A percentile compares a stretch with the other conserved stretches of the same genome.
Conservation (phyloP, 1,284 basidiomycete species). For the Ceratobasidium sp. region DNA sequence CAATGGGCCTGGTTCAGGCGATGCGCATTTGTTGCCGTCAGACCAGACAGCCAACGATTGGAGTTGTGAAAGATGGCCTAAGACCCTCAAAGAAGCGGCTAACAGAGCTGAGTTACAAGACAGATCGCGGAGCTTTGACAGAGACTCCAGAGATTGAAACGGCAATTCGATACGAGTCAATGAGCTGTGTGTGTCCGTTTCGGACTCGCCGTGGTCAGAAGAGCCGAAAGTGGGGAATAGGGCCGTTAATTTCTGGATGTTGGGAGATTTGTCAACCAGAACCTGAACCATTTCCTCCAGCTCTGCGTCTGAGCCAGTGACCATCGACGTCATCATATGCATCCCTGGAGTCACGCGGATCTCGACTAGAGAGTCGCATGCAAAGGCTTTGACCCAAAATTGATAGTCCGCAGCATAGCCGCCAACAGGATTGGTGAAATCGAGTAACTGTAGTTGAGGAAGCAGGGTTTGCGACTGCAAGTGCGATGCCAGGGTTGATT, state of each 20-base stretch:
- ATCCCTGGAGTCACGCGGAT: neutral
- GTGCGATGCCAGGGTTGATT: neutral
- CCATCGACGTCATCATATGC: neutral
- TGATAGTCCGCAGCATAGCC: too few relatives aligned
- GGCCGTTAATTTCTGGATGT: neutral
- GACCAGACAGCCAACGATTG: neutral
- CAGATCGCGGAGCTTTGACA: neutral
- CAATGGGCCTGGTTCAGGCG: neutral
- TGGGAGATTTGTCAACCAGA: neutral
- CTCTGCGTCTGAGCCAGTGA: neutral
- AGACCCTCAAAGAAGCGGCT: neutral
- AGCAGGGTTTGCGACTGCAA: neutral
- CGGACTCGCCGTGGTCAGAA: neutral
- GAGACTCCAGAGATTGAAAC: neutral
- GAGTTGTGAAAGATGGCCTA: neutral
- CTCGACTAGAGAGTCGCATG: neutral
- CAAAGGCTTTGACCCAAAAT: constrained; percentile 2
- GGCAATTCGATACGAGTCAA: neutral
- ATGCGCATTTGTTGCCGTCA: neutral
- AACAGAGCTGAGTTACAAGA: constrained; percentile 2
- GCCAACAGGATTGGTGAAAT: neutral
- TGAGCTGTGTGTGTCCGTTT: too few relatives aligned
- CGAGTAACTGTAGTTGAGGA: neutral
- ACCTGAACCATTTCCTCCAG: neutral
- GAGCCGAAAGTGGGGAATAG: neutral